Evolutionary conservation across 352 stramenopile species (phyloP), one percentile per base, ranked within the genome.

Genomic region (Phytophthora capsici): DNA sequence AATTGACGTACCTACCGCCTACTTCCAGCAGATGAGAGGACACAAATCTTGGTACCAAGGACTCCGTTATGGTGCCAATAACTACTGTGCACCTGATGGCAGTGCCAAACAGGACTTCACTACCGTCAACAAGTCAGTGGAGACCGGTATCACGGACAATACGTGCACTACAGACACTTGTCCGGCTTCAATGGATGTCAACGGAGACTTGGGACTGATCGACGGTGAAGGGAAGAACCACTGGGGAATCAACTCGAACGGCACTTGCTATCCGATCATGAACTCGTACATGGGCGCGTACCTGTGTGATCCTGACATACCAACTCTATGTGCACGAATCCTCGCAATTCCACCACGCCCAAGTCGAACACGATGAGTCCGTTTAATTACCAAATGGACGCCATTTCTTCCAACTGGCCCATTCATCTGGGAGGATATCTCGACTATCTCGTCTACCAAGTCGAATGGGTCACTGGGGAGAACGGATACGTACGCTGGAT

Each of bases 301-400:
- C 48, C 48, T 91, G 36, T 91, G 83, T 20, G 75, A 77, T 54
- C 79, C 79, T 3, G 82, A 75, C 50, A 91, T 57, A 72, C 22
- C 14, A 69, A 75, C 48, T 37, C 54, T 32, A 67, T 63, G 28
- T 92, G 84, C 45, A 46, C 66, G 2, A 53, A 19, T 10, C 80
- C 79, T 2, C 78, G 83, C 0, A 74, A 77, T 25, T 45, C 68
- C 1, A 68, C 17, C 19, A 72, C 75, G 0, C 67, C 72, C 43
- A 72, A 72, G 58, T 82, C 73, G 9, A 86, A 88, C 26, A 72
- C 78, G 10, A 89, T 90, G 78, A 76, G 80, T 44, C 17, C 68
- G 16, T 90, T 91, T 57, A 86, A 82, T 63, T 91, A 91, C 59
- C 80, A 92, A 56, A 92, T 90, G 81, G 81, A 92, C 23, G 83